Percentiles rank a stretch among this genome's conserved stretches.
These are phyloP conservation scores for Perilla frutescens DNA, from an alignment of 257 asterid genomes.

Conservation along the genomic window DNA sequence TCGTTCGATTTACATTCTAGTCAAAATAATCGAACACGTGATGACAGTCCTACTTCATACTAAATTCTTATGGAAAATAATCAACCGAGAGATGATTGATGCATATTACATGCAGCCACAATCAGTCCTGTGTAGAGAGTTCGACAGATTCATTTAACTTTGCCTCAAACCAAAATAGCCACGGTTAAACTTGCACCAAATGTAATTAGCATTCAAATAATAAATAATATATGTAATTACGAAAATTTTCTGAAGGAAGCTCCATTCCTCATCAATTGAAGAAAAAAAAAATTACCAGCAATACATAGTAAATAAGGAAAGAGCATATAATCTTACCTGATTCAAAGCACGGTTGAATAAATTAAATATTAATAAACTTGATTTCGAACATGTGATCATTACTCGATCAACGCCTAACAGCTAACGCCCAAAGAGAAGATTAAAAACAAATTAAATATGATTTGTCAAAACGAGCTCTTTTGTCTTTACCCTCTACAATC, in stretches of 20 bases:
- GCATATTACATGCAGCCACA: not conserved
- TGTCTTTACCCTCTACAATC: not conserved
- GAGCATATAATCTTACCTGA: conserved; percentile 3
- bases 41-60: not conserved
- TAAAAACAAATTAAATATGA: too few species aligned
- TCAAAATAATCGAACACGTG: not conserved
- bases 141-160: not conserved
- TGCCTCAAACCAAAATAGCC: conserved; percentile 16
- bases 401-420: conserved; percentile 5
- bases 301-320: not conserved
- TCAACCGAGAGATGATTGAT: conserved; percentile 15
- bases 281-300: conserved; percentile 5
- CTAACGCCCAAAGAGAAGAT: not conserved
- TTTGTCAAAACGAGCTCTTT: too few species aligned
- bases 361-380: not conserved
- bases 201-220: conserved; percentile 12
- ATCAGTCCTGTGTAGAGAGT: not conserved
- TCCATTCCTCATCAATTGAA: conserved; percentile 17
- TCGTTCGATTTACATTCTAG: conserved; percentile 15
- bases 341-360: not conserved
- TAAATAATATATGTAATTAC: not conserved
- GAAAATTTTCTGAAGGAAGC: not conserved
- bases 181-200: not conserved
- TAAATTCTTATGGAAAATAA: not conserved
- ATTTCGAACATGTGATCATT: conserved; percentile 5